These are phyloP conservation scores for Solanum paucissectum DNA, from an alignment of 257 asterid species.

Conservation along the genomic window DNA sequence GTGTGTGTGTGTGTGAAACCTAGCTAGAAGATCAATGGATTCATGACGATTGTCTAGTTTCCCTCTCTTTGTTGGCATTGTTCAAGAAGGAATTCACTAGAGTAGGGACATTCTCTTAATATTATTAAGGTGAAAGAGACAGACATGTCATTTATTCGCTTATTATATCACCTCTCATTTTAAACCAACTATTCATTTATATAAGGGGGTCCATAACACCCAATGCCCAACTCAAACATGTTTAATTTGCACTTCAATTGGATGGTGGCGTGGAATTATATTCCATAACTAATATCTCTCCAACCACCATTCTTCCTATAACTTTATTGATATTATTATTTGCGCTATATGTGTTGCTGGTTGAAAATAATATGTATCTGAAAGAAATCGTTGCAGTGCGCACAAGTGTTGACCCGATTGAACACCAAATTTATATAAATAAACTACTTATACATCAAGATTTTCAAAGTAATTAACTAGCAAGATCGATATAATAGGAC, in stretches of 20 bases:
- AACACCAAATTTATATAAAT: background rate
- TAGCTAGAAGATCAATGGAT: background rate
- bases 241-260: background rate
- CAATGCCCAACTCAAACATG: background rate
- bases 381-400: fast-evolving
- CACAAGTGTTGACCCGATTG: background rate
- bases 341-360: fast-evolving
- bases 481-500: background rate
- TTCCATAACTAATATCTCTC: background rate
- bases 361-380: background rate
- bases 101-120: background rate
- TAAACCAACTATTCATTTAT: background rate
- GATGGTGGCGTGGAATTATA: background rate
- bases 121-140: background rate
- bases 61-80: background rate
- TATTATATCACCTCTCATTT: background rate
- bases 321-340: background rate
- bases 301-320: background rate
- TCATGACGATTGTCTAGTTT: background rate
- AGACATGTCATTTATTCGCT: background rate
- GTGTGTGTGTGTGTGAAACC: background rate
- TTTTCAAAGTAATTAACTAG: background rate
- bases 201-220: background rate
- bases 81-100: background rate
- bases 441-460: background rate